phyloP scores from a whole-genome alignment of 2,329 filamentous ascomycete genomes.

The Xylariaceae sp. region DNA sequence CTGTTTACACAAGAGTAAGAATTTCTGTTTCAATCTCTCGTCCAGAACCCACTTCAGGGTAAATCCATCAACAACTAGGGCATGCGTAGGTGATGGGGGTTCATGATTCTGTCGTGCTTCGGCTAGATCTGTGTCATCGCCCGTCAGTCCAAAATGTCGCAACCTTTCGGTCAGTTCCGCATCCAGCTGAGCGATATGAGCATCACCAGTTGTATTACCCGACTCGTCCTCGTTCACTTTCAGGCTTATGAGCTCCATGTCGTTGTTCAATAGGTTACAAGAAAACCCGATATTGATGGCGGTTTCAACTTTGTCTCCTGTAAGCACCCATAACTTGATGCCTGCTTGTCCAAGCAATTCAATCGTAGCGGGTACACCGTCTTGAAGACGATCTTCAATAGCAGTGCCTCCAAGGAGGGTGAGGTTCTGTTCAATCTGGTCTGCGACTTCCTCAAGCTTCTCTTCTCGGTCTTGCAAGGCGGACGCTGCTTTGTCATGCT shows the following conservation, averaged over 20 bases:
- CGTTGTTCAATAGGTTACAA: constrained; percentile 93
- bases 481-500: constrained; percentile 82
- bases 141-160: constrained; percentile 69
- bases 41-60: constrained; percentile 83
- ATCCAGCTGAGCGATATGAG: constrained; percentile 56
- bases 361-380: constrained; percentile 95
- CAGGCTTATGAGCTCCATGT: constrained; percentile 93
- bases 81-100: constrained; percentile 81
- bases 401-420: constrained; percentile 88
- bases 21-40: constrained; percentile 81
- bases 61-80: constrained; percentile 91
- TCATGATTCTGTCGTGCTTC: constrained; percentile 78
- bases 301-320: constrained; percentile 97
- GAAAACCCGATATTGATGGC: constrained; percentile 99
- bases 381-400: constrained; percentile 94
- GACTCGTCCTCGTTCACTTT: constrained; percentile 73
- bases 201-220: constrained; percentile 44
- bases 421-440: constrained; percentile 85
- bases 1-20: constrained; percentile 91
- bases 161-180: constrained; percentile 72
- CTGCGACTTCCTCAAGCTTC: constrained; percentile 84
- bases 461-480: constrained; percentile 84
- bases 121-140: constrained; percentile 78
- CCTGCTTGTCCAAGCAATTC: constrained; percentile 84
- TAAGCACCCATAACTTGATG: constrained; percentile 98